These are phyloP conservation scores for Omphalea diandra DNA, from an alignment of 441 rosid species.

Conservation along the genomic window DNA sequence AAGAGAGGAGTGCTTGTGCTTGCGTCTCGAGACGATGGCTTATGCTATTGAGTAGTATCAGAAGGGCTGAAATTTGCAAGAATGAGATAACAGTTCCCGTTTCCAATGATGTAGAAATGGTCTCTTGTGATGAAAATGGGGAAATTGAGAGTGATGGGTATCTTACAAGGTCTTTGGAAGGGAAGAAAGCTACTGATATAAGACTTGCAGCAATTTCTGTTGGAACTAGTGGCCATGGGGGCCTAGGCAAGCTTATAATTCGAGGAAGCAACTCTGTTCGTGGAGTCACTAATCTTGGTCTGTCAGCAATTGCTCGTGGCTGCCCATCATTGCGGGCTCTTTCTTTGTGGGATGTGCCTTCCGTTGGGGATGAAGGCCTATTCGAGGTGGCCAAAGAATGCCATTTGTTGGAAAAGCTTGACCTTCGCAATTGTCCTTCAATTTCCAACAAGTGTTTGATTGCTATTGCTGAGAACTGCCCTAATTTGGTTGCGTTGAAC, in stretches of 20 bases:
- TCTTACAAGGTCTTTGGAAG: conserved; percentile 77
- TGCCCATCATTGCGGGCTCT: conserved; percentile 81
- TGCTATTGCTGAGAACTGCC: conserved; percentile 67
- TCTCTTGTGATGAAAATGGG: conserved; percentile 34
- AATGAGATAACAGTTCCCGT: conserved; percentile 20
- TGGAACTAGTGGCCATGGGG: conserved; percentile 73
- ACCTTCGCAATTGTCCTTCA: conserved; percentile 72
- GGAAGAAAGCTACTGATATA: conserved; percentile 80
- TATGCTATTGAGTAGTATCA: conserved; percentile 57
- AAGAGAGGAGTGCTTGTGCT: conserved; percentile 73
- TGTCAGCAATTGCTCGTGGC: conserved; percentile 66
- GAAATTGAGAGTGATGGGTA: conserved; percentile 44
- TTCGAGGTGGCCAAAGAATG: conserved; percentile 69
- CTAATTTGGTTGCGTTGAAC: conserved; percentile 55
- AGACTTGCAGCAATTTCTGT: conserved; percentile 88
- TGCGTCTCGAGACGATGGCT: conserved; percentile 92
- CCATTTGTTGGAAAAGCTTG: conserved; percentile 74
- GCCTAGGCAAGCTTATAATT: conserved; percentile 82
- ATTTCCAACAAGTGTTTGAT: conserved; percentile 68
- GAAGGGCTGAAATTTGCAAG: conserved; percentile 43
- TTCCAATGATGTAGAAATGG: conserved; percentile 41
- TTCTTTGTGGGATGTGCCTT: conserved; percentile 75
- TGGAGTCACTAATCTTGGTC: conserved; percentile 69
- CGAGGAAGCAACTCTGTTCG: conserved; percentile 58
- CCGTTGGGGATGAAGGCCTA: conserved; percentile 66